phyloP scores from a whole-genome alignment of 169 alveolate species.

The Plasmodium vivax region DNA sequence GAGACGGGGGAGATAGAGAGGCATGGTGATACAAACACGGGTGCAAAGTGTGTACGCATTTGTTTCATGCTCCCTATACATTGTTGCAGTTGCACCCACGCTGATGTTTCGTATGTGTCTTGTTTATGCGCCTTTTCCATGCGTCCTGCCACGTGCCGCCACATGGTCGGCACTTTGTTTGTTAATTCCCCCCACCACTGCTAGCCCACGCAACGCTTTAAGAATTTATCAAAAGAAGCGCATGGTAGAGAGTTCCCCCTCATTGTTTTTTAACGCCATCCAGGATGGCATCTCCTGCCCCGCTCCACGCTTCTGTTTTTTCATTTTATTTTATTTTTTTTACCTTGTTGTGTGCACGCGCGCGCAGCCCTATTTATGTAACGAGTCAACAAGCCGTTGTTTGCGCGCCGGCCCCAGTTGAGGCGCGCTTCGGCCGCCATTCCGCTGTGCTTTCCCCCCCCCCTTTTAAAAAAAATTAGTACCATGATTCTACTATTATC shows the following conservation, averaged over 20 bases:
- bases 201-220: not conserved
- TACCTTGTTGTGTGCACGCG: not conserved
- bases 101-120: not conserved
- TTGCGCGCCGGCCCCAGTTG: not conserved
- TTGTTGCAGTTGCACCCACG: not conserved
- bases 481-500: slow-evolving; percentile 73
- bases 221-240: not conserved
- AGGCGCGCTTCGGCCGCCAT: not conserved
- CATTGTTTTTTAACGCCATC: not conserved
- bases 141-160: not conserved
- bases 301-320: not conserved
- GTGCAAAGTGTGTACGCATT: not conserved
- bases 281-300: not conserved
- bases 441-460: not conserved
- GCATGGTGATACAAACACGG: not conserved
- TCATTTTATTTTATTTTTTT: not conserved
- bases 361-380: not conserved
- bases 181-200: not conserved
- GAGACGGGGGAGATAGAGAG: not conserved
- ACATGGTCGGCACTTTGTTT: not conserved
- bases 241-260: not conserved
- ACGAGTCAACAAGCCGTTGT: not conserved
- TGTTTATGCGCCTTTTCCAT: not conserved
- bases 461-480: not conserved
- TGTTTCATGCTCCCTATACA: not conserved